Base-by-base conservation (phyloP, 2,329 filamentous ascomycete species). In the Simplicillium sp. region DNA sequence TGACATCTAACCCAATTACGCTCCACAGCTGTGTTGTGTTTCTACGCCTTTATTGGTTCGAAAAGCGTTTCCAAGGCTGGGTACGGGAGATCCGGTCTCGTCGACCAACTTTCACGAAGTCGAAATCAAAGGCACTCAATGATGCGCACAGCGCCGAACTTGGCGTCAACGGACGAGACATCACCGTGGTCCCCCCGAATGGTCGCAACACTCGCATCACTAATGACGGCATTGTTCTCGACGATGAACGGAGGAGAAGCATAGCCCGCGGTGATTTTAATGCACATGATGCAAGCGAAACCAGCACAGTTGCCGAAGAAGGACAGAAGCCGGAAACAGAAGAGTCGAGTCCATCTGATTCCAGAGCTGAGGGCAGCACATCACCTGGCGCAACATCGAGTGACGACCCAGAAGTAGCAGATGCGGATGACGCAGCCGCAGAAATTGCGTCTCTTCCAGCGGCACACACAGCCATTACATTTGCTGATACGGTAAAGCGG, bases 1-100 rank as follows among this genome's bases (percentile, higher is more conserved):
- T 87, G 70, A 52, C 87, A 11, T 80, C 82, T 18, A 94, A 87
- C 38, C 88, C 88, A 1, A 92, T 95, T 46, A 81, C 84, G 36
- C 82, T 95, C 52, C 80, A 94, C 55, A 78, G 84, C 2, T 84
- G 78, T 35, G 87, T 98, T 35, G 92, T 98, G 7, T 90, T 95
- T 51, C 73, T 97, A 12, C 84, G 92, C 18, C 70, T 98, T 2
- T 96, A 95, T 63, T 98, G 90, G 90, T 98, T 98, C 57, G 89
- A 98, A 62, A 95, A 94, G 61, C 79, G 89, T 7, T 97, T 98
- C 57, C 84, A 94, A 56, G 74, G 85, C 52, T 76, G 95, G 48
- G 88, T 84, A 12, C 73, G 72, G 29, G 85, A 94, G 51, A 80
- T 85, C 2, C 77, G 79, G 41, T 70, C 66, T 34, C 68, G 81